Conservation (phyloP, 306 rosid genomes). For the Gastrolobium villosum region DNA sequence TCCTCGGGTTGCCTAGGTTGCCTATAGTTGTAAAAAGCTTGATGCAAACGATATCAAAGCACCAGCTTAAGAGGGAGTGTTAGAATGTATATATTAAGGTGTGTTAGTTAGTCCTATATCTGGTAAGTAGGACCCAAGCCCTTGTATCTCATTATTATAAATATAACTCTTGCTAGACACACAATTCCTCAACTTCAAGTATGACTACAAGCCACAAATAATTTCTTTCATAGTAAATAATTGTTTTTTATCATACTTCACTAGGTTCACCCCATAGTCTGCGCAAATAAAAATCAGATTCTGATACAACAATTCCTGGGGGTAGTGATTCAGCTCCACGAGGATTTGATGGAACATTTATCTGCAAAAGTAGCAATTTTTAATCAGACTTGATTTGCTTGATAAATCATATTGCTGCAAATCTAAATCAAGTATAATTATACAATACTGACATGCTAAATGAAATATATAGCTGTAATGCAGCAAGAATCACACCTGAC, state of each 20-base stretch:
- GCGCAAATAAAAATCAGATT: slow-evolving; percentile 85
- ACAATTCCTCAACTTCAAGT: no score
- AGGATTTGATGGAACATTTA: slow-evolving; percentile 89
- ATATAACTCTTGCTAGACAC: no score
- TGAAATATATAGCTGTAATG: slow-evolving; percentile 30
- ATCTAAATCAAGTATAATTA: slow-evolving; percentile 32
- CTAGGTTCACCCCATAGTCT: slow-evolving; percentile 97
- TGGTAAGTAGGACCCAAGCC: no score
- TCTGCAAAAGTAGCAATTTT: slow-evolving; percentile 53
- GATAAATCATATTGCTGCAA: slow-evolving; percentile 23
- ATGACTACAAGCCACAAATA: slow-evolving; percentile 17
- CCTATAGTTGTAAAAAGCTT: no score
- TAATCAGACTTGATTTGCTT: slow-evolving; percentile 42
- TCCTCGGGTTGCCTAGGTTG: no score
- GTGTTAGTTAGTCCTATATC: no score
- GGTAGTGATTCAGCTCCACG: slow-evolving; percentile 93
- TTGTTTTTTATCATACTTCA: slow-evolving; percentile 70
- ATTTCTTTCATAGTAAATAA: slow-evolving; percentile 31
- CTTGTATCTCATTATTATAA: no score
- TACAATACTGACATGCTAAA: slow-evolving; percentile 20
- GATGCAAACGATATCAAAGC: no score
- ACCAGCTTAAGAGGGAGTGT: no score
- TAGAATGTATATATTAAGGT: no score
- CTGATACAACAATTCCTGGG: slow-evolving; percentile 84
- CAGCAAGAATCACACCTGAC: slow-evolving; percentile 27